Base-by-base conservation (phyloP, 495 filamentous ascomycete genomes). In the Podospora bellae-mahoneyi region DNA sequence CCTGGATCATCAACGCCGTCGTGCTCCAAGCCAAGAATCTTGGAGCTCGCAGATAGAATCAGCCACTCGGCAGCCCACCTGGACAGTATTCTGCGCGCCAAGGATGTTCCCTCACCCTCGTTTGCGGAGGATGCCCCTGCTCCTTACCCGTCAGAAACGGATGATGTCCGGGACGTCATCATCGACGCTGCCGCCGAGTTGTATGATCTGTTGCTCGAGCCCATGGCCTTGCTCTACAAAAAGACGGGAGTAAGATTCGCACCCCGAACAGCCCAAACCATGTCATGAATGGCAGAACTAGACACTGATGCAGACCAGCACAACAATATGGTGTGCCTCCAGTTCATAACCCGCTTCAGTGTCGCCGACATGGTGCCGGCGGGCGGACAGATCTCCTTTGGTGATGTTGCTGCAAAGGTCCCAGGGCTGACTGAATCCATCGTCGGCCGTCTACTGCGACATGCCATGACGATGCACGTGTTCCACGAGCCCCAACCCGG, bases 311-410 rank as follows among this genome's bases (percentile, higher is more conserved):
- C 4, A 4, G 5, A 32, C 3, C 30, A 32, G 30, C 30, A 32
- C 60, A 81, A 48, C 39, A 48, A 48, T 3, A 13, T 16, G 15
- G 39, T 48, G 15, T 48, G 39, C 39, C 7, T 48, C 9, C 39
- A 48, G 15, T 10, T 16, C 39, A 48, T 48, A 10, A 16, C 39
- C 39, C 39, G 39, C 9, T 48, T 13, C 39, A 1, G 39, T 10
- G 15, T 48, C 6, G 10, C 39, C 2, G 15, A 48, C 39, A 48
- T 48, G 39, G 39, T 48, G 2, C 39, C 39, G 7, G 9, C 39
- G 2, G 39, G 39, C 9, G 39, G 39, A 57, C 60, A 34, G 30
- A 13, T 18, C 20, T 23, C 56, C 15, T 59, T 27, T 20, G 56
- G 15, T 59, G 56, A 59, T 6, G 4, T 59, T 13, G 56, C 30